Evolutionary conservation across 2,329 filamentous ascomycete species (phyloP).

Genomic region (Blastomyces emzantsi): DNA sequence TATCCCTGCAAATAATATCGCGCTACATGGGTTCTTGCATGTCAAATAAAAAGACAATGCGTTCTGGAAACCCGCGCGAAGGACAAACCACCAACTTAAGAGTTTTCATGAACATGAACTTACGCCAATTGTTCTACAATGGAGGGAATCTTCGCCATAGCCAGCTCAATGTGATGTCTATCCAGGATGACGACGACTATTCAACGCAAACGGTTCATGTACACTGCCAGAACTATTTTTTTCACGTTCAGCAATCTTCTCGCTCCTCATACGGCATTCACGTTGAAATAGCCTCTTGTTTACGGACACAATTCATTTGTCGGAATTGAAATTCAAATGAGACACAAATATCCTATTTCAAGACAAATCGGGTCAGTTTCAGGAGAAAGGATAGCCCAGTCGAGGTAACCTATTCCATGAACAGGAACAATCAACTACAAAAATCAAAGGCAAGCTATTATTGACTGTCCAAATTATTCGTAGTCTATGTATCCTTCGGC

Average conservation of each 20-base stretch:
- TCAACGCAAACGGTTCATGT: too few species aligned
- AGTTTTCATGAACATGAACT: too few species aligned
- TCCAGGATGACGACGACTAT: too few species aligned
- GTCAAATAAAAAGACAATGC: neutral
- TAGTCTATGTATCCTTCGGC: neutral
- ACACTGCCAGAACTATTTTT: too few species aligned
- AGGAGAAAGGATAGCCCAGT: neutral
- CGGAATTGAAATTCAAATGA: neutral
- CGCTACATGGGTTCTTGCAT: neutral
- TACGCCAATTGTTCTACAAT: too few species aligned
- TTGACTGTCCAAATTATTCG: neutral
- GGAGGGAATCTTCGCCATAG: too few species aligned
- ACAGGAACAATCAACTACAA: neutral
- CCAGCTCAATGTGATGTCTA: too few species aligned
- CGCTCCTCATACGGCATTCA: too few species aligned
- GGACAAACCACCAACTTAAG: too few species aligned
- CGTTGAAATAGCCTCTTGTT: too few species aligned
- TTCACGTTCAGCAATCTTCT: too few species aligned
- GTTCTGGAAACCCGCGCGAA: neutral
- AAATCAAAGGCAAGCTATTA: neutral
- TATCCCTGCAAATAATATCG: neutral
- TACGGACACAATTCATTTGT: neutral
- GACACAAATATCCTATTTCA: neutral
- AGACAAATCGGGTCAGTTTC: neutral
- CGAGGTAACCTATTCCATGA: neutral